These are phyloP conservation scores for Niveomyces coronatus DNA, from an alignment of 2,329 filamentous ascomycete species.

Conservation along the genomic window DNA sequence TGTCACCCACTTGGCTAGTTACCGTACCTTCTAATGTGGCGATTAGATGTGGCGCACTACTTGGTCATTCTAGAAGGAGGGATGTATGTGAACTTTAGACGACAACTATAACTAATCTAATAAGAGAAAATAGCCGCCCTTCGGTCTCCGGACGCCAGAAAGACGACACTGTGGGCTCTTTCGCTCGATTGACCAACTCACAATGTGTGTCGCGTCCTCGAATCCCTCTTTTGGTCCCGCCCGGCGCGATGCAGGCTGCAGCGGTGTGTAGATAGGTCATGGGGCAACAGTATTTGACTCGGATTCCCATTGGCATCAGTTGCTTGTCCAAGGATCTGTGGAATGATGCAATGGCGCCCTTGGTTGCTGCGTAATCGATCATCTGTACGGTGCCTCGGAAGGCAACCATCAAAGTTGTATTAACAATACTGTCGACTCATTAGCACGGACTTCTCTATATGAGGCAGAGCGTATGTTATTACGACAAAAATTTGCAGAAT, in stretches of 20 bases:
- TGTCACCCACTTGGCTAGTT: too few relatives aligned
- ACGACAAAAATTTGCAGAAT: slow-evolving; percentile 50
- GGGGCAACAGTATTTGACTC: slow-evolving; percentile 39
- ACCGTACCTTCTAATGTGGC: too few relatives aligned
- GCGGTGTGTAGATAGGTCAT: slow-evolving; percentile 33
- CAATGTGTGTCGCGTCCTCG: slow-evolving; percentile 26
- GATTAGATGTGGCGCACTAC: too few relatives aligned
- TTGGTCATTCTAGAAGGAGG: too few relatives aligned
- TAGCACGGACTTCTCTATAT: slow-evolving; percentile 33
- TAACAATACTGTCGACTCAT: slow-evolving; percentile 37
- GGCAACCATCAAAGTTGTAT: slow-evolving; percentile 42
- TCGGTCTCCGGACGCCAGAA: slow-evolving; percentile 30
- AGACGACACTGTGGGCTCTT: slow-evolving; percentile 30
- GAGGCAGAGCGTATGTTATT: slow-evolving; percentile 43
- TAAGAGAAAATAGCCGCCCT: too few relatives aligned
- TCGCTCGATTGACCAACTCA: slow-evolving; percentile 34
- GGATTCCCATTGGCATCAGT: slow-evolving; percentile 44
- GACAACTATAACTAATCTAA: too few relatives aligned
- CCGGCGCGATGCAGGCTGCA: slow-evolving; percentile 32
- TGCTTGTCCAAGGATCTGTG: slow-evolving; percentile 42
- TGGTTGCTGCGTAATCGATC: slow-evolving; percentile 47
- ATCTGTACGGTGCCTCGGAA: slow-evolving; percentile 40
- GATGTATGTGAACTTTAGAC: too few relatives aligned
- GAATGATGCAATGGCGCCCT: slow-evolving; percentile 47
- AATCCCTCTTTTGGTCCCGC: slow-evolving; percentile 36